Evolutionary conservation across 177 flowering plant species (phyloP), one percentile per base, ranked within the genome.

Genomic region (Vitis hybrid): DNA sequence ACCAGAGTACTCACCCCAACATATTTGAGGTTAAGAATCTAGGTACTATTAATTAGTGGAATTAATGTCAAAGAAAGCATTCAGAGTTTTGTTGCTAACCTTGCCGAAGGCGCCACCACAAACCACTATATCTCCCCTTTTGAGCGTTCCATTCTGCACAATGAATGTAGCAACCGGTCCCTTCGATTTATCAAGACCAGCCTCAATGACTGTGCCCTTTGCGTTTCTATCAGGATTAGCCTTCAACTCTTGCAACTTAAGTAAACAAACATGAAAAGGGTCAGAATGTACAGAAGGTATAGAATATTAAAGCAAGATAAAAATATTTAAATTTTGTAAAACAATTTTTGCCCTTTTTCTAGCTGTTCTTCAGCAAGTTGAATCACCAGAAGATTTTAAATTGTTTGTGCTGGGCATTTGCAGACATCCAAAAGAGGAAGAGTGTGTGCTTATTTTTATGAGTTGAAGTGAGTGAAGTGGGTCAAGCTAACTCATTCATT

Each of bases 91-190:
- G 65, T 8, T n/a, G 71, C 84, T 70, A 66, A 92, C 99, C 99
- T 94, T 96, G 82, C 99, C 99, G 80, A 85, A 94, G 60, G 98
- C 88, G 84, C 83, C 97, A 35, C 99, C 99, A 82, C 96, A 94
- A 52, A 88, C 94, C 21, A 96, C 84, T 11, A 92, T 68, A 69
- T 94, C 95, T 65, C 98, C 98, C 68, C 67, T 85, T 82, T 76
- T 96, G 11, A 96, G 90, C 13, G 98, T 96, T 32, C 99, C 99
- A 81, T 92, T 96, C 82, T 96, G 98, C 67, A 94, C 91, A 64
- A 96, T 91, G 74, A 96, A 88, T 68, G 97, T 94, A 62, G 94
- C 97, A 24, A 89, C 79, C 11, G 97, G 90, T 59, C 99, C 99
- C 81, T 90, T 94, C 24, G 92, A 82, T 82, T 94, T 96, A 75